These are phyloP conservation scores for Wallacemonas rigidus DNA, from an alignment of 208 protist species.

Conservation along the genomic window DNA sequence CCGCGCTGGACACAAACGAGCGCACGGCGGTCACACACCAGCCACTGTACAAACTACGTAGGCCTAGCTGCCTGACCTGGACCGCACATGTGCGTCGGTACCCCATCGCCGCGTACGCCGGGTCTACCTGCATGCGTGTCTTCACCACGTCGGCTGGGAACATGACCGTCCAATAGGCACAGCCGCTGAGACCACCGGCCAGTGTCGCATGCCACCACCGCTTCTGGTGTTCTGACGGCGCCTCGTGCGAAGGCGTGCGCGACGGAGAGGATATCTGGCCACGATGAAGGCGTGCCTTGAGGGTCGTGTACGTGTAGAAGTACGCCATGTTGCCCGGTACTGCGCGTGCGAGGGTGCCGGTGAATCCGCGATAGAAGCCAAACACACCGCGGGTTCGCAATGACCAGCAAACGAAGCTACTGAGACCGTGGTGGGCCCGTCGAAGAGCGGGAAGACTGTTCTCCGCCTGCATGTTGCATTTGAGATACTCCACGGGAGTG, in stretches of 20 bases:
- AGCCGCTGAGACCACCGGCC: conserved; percentile 71
- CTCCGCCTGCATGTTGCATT: conserved; percentile 60
- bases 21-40: conserved; percentile 61
- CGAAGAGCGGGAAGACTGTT: conserved; percentile 20
- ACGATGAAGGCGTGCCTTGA: conserved; percentile 32
- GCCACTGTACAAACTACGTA: conserved; percentile 63
- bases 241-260: conserved; percentile 17
- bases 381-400: conserved; percentile 25
- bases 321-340: conserved; percentile 79
- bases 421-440: conserved; percentile 11
- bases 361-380: conserved; percentile 69
- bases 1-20: conserved; percentile 58
- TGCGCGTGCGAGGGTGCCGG: conserved; percentile 60
- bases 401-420: conserved; percentile 7
- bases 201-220: conserved; percentile 58
- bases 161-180: conserved; percentile 76
- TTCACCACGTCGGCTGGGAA: conserved; percentile 88
- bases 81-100: conserved; percentile 23
- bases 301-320: conserved; percentile 71
- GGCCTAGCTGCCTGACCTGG: conserved; percentile 23
- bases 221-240: conserved; percentile 15
- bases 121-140: conserved; percentile 79
- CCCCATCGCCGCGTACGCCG: conserved; percentile 16
- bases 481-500: conserved; percentile 64
- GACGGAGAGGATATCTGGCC: not conserved